A percentile compares a stretch with the other conserved stretches of the same genome.
phyloP scores from a whole-genome alignment of 2,329 filamentous ascomycete genomes.

The Davidsoniella australis region DNA sequence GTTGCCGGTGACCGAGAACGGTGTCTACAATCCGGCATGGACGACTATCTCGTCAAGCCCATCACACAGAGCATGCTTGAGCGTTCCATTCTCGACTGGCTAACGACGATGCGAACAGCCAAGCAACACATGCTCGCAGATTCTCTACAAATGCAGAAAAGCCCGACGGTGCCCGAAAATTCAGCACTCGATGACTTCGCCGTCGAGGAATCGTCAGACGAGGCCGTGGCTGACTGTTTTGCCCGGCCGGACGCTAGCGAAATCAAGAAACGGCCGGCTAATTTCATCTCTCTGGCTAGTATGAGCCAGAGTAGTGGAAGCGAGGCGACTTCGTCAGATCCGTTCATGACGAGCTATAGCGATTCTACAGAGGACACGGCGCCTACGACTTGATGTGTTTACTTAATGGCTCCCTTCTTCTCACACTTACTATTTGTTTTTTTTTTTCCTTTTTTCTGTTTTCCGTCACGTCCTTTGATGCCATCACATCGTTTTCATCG shows the following conservation, averaged over 20 bases:
- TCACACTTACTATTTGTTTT: background rate
- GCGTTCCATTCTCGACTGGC: constrained; percentile 7
- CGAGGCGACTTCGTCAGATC: background rate
- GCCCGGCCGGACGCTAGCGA: background rate
- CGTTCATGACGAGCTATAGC: background rate
- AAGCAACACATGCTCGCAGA: too few species aligned
- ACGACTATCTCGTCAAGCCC: constrained; percentile 58
- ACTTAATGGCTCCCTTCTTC: background rate
- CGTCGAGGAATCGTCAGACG: background rate
- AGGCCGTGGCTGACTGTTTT: background rate
- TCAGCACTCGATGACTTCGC: background rate
- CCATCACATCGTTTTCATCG: too few species aligned
- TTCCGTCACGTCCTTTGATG: background rate
- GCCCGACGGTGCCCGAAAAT: background rate
- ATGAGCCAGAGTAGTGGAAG: constrained; percentile 6
- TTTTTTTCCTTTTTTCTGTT: background rate
- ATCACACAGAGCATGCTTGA: constrained; percentile 32
- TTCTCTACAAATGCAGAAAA: background rate
- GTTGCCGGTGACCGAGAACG: constrained; percentile 64
- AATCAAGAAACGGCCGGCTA: background rate
- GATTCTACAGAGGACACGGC: background rate
- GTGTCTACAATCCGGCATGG: constrained; percentile 57
- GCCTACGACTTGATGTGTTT: background rate
- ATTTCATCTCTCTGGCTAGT: background rate
- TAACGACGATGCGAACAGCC: too few species aligned